A percentile compares a stretch with the other conserved stretches of the same genome.
Evolutionary conservation across 768 basidiomycete species (phyloP).

Genomic region (Nevesoporus exiguus): DNA sequence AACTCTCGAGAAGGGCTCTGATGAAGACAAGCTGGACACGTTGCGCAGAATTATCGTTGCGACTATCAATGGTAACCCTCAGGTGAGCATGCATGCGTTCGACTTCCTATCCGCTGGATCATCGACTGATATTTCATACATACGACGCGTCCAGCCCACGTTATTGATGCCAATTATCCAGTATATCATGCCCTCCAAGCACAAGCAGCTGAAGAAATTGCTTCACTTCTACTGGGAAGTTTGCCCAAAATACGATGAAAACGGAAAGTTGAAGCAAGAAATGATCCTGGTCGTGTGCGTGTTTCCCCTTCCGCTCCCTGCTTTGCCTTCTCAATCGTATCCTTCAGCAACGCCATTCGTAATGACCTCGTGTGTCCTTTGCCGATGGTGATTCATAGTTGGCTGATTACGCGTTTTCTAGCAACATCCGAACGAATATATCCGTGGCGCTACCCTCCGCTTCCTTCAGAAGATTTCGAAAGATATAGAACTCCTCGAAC

Average conservation of each 20-base stretch:
- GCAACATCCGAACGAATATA: constrained; percentile 99
- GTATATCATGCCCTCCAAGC: constrained; percentile 92
- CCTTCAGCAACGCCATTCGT: constrained; percentile 85
- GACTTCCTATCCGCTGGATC: not conserved
- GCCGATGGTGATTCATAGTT: not conserved
- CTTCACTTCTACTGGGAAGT: constrained; percentile 97
- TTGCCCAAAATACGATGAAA: constrained; percentile 96
- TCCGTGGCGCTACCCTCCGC: constrained; percentile 94
- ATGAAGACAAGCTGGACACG: constrained; percentile 95
- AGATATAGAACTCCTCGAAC: constrained; percentile 92
- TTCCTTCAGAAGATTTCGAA: constrained; percentile 94
- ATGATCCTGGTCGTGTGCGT: constrained; percentile 98
- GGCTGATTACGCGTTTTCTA: constrained; percentile 27
- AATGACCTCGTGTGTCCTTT: constrained; percentile 80
- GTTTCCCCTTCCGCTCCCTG: constrained; percentile 2
- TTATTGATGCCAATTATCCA: constrained; percentile 98
- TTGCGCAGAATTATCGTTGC: constrained; percentile 91
- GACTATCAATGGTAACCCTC: constrained; percentile 91
- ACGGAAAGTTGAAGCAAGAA: constrained; percentile 97
- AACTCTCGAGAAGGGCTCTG: constrained; percentile 89
- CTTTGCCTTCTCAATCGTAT: constrained; percentile 7
- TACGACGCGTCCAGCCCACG: constrained; percentile 53
- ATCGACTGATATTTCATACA: not conserved
- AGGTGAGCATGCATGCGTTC: constrained; percentile 48
- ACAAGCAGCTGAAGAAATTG: constrained; percentile 96